Evolutionary conservation across 306 rosid species (phyloP).

Genomic region (Begonia fuchsioides): DNA sequence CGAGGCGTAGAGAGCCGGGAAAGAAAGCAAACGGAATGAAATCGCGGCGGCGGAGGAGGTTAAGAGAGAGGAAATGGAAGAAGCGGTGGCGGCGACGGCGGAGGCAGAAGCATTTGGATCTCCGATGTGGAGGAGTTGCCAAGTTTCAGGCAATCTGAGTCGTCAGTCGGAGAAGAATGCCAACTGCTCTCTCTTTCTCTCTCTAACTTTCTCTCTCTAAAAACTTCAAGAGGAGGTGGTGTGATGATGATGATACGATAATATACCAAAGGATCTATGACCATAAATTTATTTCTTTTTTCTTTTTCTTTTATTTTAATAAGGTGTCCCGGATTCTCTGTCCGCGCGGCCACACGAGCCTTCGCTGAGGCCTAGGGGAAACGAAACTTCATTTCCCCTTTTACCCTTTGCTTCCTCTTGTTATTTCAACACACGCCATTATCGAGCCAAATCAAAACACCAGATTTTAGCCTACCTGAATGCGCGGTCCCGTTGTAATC

Average conservation of each 20-base stretch:
- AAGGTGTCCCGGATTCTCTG: no score
- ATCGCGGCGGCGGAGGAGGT: conserved; percentile 31
- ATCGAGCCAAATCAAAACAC: no score
- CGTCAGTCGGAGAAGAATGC: conserved; percentile 17
- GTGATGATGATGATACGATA: background rate
- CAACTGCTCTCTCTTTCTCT: conserved; percentile 9
- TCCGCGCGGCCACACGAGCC: no score
- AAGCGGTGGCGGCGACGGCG: background rate
- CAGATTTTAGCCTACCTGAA: no score
- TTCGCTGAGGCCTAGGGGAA: no score
- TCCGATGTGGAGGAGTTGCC: conserved; percentile 12
- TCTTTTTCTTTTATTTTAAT: no score
- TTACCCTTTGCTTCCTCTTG: no score
- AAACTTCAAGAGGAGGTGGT: background rate
- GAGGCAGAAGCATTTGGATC: conserved; percentile 23
- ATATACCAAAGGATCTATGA: background rate
- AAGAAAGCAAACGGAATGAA: conserved; percentile 43
- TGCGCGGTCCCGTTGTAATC: no score
- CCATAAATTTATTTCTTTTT: background rate
- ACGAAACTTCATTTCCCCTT: no score
- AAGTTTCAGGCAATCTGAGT: conserved; percentile 34
- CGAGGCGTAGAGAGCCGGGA: conserved; percentile 15
- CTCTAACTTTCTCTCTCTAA: conserved; percentile 1
- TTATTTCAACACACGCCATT: no score
- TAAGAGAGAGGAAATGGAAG: background rate